Evolutionary conservation across 176 grass and related monocot species (phyloP).

Genomic region (Oryza brachyantha): DNA sequence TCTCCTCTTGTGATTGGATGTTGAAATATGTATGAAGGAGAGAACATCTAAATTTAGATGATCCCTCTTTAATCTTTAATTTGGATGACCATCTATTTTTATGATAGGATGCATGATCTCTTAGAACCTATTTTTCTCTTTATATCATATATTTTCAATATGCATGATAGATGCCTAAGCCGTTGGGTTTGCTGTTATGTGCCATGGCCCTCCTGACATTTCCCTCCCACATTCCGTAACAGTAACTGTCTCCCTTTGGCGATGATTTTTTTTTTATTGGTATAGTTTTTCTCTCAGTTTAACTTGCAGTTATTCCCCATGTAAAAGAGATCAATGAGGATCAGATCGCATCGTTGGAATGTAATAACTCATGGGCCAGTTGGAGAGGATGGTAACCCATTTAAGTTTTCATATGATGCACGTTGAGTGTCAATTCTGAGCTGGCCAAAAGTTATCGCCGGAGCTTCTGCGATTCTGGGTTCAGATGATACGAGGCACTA

Average conservation of each 20-base stretch:
- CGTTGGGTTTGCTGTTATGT: no score
- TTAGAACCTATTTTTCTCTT: no score
- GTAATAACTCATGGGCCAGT: background rate
- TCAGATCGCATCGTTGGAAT: background rate
- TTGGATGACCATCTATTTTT: no score
- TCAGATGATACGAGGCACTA: constrained; percentile 17
- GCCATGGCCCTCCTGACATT: no score
- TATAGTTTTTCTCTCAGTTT: background rate
- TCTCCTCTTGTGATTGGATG: no score
- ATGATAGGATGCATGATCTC: no score
- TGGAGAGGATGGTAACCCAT: constrained; percentile 26
- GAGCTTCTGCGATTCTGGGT: constrained; percentile 3
- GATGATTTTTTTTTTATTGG: constrained; percentile 13
- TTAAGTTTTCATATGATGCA: constrained; percentile 1
- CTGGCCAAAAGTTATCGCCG: background rate
- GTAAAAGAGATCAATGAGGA: background rate
- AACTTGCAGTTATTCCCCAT: constrained; percentile 8
- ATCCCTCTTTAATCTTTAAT: no score
- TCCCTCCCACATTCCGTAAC: no score
- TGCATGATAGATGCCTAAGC: no score
- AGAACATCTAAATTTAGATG: no score
- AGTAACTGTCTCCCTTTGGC: background rate
- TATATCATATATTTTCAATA: no score
- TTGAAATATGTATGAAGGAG: no score
- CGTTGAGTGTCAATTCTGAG: background rate